Percentiles rank a stretch among this genome's conserved stretches.
Conservation (phyloP, 1,284 basidiomycete species). For the Fistulina hepatica region DNA sequence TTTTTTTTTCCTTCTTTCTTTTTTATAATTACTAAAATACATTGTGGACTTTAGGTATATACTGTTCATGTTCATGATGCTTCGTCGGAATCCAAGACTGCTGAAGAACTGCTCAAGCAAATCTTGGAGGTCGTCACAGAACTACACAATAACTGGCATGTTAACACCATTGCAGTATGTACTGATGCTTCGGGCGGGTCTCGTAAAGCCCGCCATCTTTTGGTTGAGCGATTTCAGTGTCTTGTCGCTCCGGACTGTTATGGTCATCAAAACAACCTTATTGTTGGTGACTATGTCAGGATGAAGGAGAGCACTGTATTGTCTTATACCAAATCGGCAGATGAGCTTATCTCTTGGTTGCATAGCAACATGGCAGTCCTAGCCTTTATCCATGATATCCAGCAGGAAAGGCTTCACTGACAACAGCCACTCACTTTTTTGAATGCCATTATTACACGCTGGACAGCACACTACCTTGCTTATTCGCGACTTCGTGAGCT, state of each 20-base stretch:
- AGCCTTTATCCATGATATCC: conserved; percentile 14
- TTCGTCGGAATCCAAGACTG: conserved; percentile 18
- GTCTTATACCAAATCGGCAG: conserved; percentile 11
- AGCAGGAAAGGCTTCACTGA: background rate
- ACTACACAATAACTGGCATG: conserved; percentile 11
- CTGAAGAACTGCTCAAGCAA: conserved; percentile 16
- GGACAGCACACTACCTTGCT: conserved; percentile 25
- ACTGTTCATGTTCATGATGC: conserved; percentile 18
- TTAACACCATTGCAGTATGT: conserved; percentile 17
- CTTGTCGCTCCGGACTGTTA: conserved; percentile 21
- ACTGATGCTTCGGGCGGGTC: conserved; percentile 24
- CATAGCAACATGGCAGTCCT: conserved; percentile 19
- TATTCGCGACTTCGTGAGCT: conserved; percentile 19
- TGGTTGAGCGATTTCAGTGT: conserved; percentile 11
- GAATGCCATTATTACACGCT: conserved; percentile 21
- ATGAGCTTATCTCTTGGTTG: conserved; percentile 22
- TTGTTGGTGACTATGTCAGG: conserved; percentile 24
- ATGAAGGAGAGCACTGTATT: conserved; percentile 9
- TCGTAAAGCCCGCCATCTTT: conserved; percentile 15
- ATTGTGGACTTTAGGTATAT: conserved; percentile 10
- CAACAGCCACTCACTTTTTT: conserved; percentile 12
- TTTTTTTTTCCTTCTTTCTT: background rate
- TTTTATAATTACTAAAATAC: background rate
- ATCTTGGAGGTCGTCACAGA: conserved; percentile 12
- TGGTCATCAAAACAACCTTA: conserved; percentile 25